Evolutionary conservation across 495 filamentous ascomycete species (phyloP), one percentile per base, ranked within the genome.

Genomic region (Umbilicaria muhlenbergii): DNA sequence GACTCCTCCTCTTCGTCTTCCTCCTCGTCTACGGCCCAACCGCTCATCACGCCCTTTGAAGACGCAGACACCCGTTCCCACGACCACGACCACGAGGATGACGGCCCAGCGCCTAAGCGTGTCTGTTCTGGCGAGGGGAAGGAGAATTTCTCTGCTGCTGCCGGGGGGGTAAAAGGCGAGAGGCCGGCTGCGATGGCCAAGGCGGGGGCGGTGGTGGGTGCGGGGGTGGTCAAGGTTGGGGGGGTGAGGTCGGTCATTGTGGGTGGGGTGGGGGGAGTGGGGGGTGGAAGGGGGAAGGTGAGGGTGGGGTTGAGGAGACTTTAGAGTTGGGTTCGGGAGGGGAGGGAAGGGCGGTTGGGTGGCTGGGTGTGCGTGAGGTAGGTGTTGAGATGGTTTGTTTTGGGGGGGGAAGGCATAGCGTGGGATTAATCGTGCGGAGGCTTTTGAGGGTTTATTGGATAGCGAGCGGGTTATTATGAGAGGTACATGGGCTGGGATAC

Each of bases 41-140:
- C 55, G 15, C 55, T 51, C 34, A 42, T 60, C 15, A 50, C 51
- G n/a, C 54, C 5, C 32, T 19, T 33, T 37, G 44, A 44, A 40
- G 31, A 16, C 32, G 15, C 38, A 1, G 5, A 21, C 38, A 1
- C 18, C 31, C 14, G 5, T 15, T 8, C 57, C 61, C 0, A 56
- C 54, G 17, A 58, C 40, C 0, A 51, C 51, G 1, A 61, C 19
- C 4, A 56, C 64, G 16, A 65, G 43, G 2, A 61, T 21, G 11
- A 68, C 51, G 16, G 58, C 44, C 17, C 32, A 17, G 18, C 54
- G 49, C 33, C 34, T 41, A 48, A 53, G 14, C 56, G 54, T 19
- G 54, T 53, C 0, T 48, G 46, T 32, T 59, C 53, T 42, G 60
- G 41, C 62, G 64, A 8, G 48, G 51, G 7, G 58, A 62, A 51